Conservation (phyloP, 2,329 filamentous ascomycete species). For the Xylaria sp. region DNA sequence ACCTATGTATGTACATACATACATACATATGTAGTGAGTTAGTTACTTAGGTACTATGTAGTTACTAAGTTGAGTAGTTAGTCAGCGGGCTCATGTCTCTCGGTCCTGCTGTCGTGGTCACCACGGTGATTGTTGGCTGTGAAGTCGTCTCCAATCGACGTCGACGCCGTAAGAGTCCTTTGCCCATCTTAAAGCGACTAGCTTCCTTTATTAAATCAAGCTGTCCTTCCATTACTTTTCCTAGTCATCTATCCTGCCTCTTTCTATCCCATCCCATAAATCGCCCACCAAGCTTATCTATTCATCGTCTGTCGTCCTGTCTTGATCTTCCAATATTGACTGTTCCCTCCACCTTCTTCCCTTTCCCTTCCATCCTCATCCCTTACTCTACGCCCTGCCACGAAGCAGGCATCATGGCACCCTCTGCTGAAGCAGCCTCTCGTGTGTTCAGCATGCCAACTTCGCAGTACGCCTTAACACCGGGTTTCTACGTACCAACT, state of each 20-base stretch:
- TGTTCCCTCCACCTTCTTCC: background rate
- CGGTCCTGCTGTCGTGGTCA: background rate
- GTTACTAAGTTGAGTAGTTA: background rate
- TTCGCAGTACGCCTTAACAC: slow-evolving; percentile 40
- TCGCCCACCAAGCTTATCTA: background rate
- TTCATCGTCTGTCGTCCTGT: background rate
- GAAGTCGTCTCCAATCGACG: background rate
- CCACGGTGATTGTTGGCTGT: background rate
- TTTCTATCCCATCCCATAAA: background rate
- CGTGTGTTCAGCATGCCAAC: slow-evolving; percentile 3
- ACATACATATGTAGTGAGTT: no score
- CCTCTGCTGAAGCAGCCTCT: slow-evolving; percentile 24
- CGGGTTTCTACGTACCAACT: slow-evolving; percentile 64
- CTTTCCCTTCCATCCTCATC: background rate
- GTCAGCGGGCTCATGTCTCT: slow-evolving; percentile 8
- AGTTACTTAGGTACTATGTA: no score
- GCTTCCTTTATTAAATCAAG: slow-evolving; percentile 9
- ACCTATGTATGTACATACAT: no score
- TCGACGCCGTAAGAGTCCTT: background rate
- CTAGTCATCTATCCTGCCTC: slow-evolving; percentile 1
- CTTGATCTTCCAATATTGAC: background rate
- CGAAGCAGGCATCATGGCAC: slow-evolving; percentile 17
- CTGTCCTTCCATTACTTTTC: background rate
- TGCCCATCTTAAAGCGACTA: slow-evolving; percentile 2
- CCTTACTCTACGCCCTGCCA: background rate